phyloP scores from a whole-genome alignment of 495 filamentous ascomycete genomes.

The Parmelia sp. region DNA sequence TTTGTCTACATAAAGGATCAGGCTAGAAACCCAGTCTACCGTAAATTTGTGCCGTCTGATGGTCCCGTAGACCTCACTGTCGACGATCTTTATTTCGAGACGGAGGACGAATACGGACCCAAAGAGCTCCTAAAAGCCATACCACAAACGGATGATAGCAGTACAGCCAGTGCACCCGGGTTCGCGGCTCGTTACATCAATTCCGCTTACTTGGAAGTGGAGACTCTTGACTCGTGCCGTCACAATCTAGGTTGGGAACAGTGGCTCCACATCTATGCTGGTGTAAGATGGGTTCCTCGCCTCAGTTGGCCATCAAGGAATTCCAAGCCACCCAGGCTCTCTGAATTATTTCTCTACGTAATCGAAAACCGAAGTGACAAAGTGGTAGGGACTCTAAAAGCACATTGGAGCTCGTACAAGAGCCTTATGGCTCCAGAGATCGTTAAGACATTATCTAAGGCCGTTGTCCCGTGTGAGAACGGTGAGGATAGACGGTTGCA shows the following conservation, averaged over 20 bases:
- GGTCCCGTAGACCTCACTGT: too few species aligned
- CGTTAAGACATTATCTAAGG: neutral
- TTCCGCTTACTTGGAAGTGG: neutral
- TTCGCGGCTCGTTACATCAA: neutral
- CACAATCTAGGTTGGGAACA: neutral
- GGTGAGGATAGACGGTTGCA: neutral
- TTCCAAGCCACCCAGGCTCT: neutral
- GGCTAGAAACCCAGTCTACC: neutral
- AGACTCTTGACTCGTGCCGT: neutral
- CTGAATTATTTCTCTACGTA: neutral
- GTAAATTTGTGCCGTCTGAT: neutral
- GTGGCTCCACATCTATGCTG: slow-evolving; percentile 1
- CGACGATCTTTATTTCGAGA: slow-evolving; percentile 14
- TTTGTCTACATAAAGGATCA: slow-evolving; percentile 2
- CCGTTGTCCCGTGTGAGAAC: neutral
- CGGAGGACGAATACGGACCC: neutral
- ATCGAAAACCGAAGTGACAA: neutral
- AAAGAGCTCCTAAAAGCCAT: too few species aligned
- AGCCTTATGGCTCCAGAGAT: neutral
- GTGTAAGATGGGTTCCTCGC: too few species aligned
- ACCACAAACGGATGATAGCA: too few species aligned
- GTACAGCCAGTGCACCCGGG: too few species aligned
- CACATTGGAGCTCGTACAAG: slow-evolving; percentile 8
- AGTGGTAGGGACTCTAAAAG: neutral
- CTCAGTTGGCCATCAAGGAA: neutral